Evolutionary conservation across 2,329 filamentous ascomycete genomes (phyloP).

Genomic region (Paraphoma sp.): DNA sequence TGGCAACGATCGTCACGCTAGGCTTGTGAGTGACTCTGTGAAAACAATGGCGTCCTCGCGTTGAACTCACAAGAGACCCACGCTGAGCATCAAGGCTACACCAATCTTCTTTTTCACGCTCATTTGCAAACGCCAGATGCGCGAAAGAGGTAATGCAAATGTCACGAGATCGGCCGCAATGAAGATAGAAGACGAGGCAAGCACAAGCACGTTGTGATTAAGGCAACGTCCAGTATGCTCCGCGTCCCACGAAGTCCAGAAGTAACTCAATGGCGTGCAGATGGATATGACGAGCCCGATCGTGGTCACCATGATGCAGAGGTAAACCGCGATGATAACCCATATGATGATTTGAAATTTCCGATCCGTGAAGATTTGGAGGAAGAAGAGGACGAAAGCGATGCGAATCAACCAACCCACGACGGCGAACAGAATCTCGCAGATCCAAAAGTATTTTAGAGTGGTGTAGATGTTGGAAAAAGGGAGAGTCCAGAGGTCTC

Average conservation of each 20-base stretch:
- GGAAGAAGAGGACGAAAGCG: conserved; percentile 25
- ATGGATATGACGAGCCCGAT: conserved; percentile 26
- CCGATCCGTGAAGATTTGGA: conserved; percentile 35
- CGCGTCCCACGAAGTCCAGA: conserved; percentile 38
- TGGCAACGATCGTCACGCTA: conserved; percentile 52
- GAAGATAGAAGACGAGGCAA: conserved; percentile 35
- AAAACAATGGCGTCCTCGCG: too few species aligned
- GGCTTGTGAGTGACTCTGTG: conserved; percentile 17
- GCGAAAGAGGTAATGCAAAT: conserved; percentile 39
- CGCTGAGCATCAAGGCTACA: conserved; percentile 45
- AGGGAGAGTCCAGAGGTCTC: conserved; percentile 57
- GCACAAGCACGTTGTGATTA: conserved; percentile 40
- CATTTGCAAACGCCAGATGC: conserved; percentile 38
- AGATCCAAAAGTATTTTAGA: conserved; percentile 32
- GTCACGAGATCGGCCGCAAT: conserved; percentile 35
- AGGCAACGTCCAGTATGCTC: conserved; percentile 38
- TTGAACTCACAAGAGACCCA: conserved; percentile 42
- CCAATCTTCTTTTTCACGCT: conserved; percentile 43
- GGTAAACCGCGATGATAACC: conserved; percentile 19
- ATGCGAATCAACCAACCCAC: neutral
- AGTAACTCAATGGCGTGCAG: conserved; percentile 38
- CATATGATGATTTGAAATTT: conserved; percentile 15
- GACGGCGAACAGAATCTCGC: conserved; percentile 39
- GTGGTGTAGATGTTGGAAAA: conserved; percentile 20
- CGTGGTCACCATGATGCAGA: conserved; percentile 24